A percentile compares a stretch with the other conserved stretches of the same genome.
Evolutionary conservation across 1,284 basidiomycete genomes (phyloP).

Genomic region (Sanguinoderma infundibulare): DNA sequence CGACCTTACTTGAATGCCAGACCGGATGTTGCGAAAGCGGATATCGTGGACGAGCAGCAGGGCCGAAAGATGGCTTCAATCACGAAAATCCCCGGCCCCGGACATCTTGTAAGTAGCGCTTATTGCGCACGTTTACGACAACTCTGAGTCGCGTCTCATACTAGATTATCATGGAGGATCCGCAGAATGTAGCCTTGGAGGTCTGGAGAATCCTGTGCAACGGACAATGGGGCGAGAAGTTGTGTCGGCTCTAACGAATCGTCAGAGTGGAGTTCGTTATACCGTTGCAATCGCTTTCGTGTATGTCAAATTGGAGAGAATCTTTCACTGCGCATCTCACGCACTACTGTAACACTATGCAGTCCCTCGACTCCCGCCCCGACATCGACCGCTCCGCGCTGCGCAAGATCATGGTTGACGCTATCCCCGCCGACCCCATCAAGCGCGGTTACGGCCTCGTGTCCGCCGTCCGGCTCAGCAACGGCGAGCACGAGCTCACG

Average conservation of each 20-base stretch:
- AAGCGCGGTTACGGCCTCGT: constrained; percentile 41
- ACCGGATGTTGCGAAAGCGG: background rate
- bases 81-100: background rate
- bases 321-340: too few relatives aligned
- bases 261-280: too few relatives aligned
- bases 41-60: background rate
- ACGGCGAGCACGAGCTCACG: constrained; percentile 2
- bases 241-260: too few relatives aligned
- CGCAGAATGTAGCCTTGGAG: too few relatives aligned
- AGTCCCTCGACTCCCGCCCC: too few relatives aligned
- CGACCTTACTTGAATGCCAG: background rate
- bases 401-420: background rate
- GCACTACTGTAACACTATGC: too few relatives aligned
- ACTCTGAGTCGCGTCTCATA: too few relatives aligned
- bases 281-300: too few relatives aligned
- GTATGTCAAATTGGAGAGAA: too few relatives aligned
- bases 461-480: constrained; percentile 58
- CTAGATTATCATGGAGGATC: too few relatives aligned
- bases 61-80: background rate
- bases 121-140: background rate
- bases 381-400: constrained; percentile 3
- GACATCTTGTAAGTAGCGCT: background rate
- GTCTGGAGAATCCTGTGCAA: too few relatives aligned
- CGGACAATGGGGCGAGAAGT: too few relatives aligned
- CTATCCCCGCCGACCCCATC: background rate